Base-by-base conservation (phyloP, 441 rosid species). In the Rhodomyrtus psidioides region DNA sequence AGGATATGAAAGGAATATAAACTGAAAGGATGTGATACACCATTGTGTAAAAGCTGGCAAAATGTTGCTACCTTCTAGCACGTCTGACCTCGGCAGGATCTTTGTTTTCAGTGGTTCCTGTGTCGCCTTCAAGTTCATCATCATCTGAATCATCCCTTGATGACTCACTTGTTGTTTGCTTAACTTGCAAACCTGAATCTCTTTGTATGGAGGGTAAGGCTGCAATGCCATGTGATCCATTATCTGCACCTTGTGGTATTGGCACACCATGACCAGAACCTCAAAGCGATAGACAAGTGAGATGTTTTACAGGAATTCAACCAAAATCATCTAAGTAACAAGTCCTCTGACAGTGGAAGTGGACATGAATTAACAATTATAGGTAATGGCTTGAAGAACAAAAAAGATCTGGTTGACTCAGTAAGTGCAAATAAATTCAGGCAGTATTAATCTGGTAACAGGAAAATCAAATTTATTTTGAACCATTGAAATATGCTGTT, bases 101-200 rank as follows among this genome's bases (percentile, higher is more conserved):
- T 90, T 60, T 85, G 86, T 90, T 87, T 79, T 92, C 96, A 70
- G 94, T 91, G 62, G 93, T 96, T 91, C 92, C 98, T n/a, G 92
- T 95, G 88, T 96, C 99, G 83, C 95, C 99, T 83, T 97, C 97
- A 90, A 94, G 94, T 55, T 95, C 99, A 51, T 97, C 99, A 65
- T 94, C 96, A 88, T 95, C 98, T 39, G 99, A 97, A 93, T 97
- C 94, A 17, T 97, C 99, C 90, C 97, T 91, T 2, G 99, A 96
- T 51, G 98, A 97, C 30, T 95, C 99, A 91, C 99, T 96, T 15
- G 93, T 93, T 81, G 95, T 91, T 91, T 95, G 98, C 94, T 93
- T 93, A 70, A 86, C 88, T 84, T 90, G 93, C 51, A 81, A 55
- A 79, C 91, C 96, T 79, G 90, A 76, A 82, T 91, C 93, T 89